Base-by-base conservation (phyloP, 1,139 yeast species). In the Kodamaea suecica region DNA sequence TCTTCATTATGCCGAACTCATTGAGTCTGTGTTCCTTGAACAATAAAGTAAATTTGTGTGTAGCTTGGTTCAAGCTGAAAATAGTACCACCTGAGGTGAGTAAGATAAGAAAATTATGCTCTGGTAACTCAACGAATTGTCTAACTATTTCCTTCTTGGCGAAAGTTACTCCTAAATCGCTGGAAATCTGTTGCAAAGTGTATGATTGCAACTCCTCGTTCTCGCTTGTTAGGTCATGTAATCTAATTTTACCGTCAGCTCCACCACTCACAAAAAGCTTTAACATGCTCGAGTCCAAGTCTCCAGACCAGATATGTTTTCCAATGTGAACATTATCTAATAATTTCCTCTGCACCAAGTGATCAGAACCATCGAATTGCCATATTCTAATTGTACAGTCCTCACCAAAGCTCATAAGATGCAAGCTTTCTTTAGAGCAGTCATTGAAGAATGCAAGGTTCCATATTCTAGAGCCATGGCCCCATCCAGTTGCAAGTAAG, bases 381-480 rank as follows among this genome's bases (percentile, higher is more conserved):
- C 98, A 92, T 0, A 82, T 53, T 44, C 97, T 72, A n/a, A 86
- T 76, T 0, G 95, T 82, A 49, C 94, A 78, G 57, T 92, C 98
- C 56, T 92, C 98, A 7, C 96, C 88, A 10, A 80, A 78, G 59
- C 95, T 83, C 44, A 73, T 57, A 3, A 75, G 52, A 17, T 76
- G 63, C 1, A 82, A 52, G 2, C 50, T 44, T 4, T 36, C 29
- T 27, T 61, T 54, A 5, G 55, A 43, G 10, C 12, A 30, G n/a
- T 59, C 57, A 3, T 47, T 44, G 42, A 67, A 73, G 55, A 88
- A 87, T 29, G 70, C 70, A 35, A 92, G 66, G 29, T 75, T 76
- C 98, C 98, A 92, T 29, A 92, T 88, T 53, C 98, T 73, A 0
- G 97, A 90, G 3, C 85, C 83, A 55, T 92, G 98, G 11, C 97